A percentile compares a stretch with the other conserved stretches of the same genome.
Conservation (phyloP, 805 yeast genomes). For the Yamadazyma philogaea region DNA sequence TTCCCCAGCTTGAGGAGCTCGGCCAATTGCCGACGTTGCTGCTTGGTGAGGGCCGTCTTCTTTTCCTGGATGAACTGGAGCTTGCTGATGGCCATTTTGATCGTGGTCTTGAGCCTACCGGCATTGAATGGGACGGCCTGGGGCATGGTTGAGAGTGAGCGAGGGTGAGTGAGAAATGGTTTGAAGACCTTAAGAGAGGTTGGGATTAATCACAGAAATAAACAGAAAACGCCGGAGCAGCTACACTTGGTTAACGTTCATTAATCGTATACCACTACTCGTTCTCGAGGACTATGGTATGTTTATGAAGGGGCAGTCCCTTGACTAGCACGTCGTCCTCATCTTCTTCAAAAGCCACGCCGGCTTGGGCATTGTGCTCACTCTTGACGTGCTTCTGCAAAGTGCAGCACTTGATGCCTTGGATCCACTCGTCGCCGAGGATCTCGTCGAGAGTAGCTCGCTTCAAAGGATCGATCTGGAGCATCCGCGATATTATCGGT, state of each 20-base stretch:
- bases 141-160: conserved; percentile 8
- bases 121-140: conserved; percentile 31
- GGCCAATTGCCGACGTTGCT: conserved; percentile 67
- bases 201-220: no score
- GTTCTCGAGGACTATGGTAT: conserved; percentile 30
- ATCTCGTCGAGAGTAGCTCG: conserved; percentile 70
- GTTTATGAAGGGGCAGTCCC: conserved; percentile 41
- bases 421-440: conserved; percentile 68
- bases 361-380: conserved; percentile 19
- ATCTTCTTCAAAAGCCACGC: conserved; percentile 32
- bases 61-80: conserved; percentile 70
- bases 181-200: no score
- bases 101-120: conserved; percentile 35
- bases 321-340: conserved; percentile 33
- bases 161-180: not conserved
- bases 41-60: conserved; percentile 71
- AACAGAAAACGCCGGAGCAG: no score
- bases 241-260: not conserved
- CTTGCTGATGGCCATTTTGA: conserved; percentile 70
- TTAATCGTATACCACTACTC: conserved; percentile 3
- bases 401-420: conserved; percentile 61
- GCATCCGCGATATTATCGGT: conserved; percentile 67
- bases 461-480: conserved; percentile 54
- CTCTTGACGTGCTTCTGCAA: conserved; percentile 23
- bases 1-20: conserved; percentile 67